Evolutionary conservation across 1,139 yeast species (phyloP), one percentile per base, ranked within the genome.

Genomic region (Diutina neorugosa): DNA sequence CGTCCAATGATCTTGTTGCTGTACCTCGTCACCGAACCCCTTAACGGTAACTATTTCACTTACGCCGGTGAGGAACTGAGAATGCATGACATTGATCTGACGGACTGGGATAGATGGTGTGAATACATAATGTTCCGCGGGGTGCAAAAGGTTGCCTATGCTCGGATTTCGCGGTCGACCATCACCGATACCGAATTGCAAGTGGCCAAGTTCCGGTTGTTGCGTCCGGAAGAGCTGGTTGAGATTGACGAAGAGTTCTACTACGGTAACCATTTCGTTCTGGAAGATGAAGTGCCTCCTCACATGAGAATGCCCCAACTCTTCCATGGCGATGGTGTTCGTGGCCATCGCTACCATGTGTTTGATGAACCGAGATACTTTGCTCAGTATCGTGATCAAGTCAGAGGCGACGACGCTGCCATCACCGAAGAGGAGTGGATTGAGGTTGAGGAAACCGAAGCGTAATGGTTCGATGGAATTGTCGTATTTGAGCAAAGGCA

Each of bases 81-180:
- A 51, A 88, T 93, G 93, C 81, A 84, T 61, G 98, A 93, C 66
- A 90, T 93, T 59, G 98, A 93, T 65, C 84, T 91, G 53, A 75
- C 86, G 11, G 98, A 93, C 66, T 88, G 94, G 86, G 98, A 93
- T 65, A 81, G 98, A 70, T 93, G 98, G 98, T 93, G 98, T 71
- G 96, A 93, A 69, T 93, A 93, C 69, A 90, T 93, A 57, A 71
- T 93, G 59, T 93, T 86, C 77, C 86, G 93, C 66, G 84, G 86
- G 56, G 72, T 93, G 68, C 85, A 82, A 66, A 86, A 96, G 67
- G 82, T 87, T 2, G 98, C 96, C 1, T 93, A 93, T 65, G 98
- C 98, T 1, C 82, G 98, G 66, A 86, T 93, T 46, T 84, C 96
- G 51, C 80, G 98, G 64, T 88, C 95, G 8, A 84, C 96, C 1